Evolutionary conservation across 169 alveolate genomes (phyloP).

Genomic region (Babesia ovis): DNA sequence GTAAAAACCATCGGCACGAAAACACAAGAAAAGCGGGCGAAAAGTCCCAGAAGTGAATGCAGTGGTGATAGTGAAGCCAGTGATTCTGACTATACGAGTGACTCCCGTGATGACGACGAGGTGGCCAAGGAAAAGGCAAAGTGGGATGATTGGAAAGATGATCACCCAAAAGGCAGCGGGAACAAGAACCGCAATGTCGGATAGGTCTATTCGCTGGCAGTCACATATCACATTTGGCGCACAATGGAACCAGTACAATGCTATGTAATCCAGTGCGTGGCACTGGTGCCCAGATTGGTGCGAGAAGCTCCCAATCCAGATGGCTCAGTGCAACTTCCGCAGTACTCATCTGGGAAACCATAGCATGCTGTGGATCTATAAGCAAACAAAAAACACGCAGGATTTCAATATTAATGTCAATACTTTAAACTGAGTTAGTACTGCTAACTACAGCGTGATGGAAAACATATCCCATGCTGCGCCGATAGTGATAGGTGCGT

Average conservation of each 20-base stretch:
- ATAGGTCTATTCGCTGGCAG: too few relatives aligned
- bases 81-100: slow-evolving; percentile 5
- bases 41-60: background rate
- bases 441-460: slow-evolving; percentile 4
- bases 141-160: slow-evolving; percentile 72
- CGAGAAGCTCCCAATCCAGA: too few relatives aligned
- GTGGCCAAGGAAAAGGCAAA: slow-evolving; percentile 44
- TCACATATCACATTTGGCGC: too few relatives aligned
- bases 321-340: too few relatives aligned
- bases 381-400: too few relatives aligned
- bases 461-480: slow-evolving; percentile 40
- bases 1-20: slow-evolving; percentile 22
- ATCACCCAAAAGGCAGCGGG: slow-evolving; percentile 64
- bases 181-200: slow-evolving; percentile 65
- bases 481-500: background rate
- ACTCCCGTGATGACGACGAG: slow-evolving; percentile 44
- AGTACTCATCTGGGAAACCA: too few relatives aligned
- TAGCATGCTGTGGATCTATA: too few relatives aligned
- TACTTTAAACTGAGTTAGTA: too few relatives aligned
- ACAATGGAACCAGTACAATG: too few relatives aligned
- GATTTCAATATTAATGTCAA: too few relatives aligned
- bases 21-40: background rate
- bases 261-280: too few relatives aligned
- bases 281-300: too few relatives aligned
- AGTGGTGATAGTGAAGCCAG: slow-evolving; percentile 12